phyloP scores from a whole-genome alignment of 371 early-diverging fungal species.

The Mortierella sp. region DNA sequence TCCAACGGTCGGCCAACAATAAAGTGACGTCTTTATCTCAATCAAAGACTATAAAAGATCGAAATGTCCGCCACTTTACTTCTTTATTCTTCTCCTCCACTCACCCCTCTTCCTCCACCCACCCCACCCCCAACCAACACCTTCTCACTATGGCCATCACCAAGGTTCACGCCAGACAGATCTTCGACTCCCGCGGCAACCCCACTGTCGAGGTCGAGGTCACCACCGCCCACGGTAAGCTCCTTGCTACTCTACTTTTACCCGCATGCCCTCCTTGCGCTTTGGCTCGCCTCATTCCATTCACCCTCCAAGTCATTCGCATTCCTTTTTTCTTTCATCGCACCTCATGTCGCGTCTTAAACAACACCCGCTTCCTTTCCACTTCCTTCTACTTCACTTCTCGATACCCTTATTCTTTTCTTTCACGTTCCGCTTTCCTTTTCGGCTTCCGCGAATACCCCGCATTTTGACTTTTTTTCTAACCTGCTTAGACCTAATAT shows the following conservation, averaged over 20 bases:
- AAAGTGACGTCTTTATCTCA: constrained; percentile 4
- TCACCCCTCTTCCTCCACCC: not conserved
- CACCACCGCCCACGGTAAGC: constrained; percentile 84
- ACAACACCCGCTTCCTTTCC: not conserved
- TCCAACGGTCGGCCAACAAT: not conserved
- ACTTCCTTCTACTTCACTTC: not conserved
- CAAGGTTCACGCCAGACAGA: constrained; percentile 96
- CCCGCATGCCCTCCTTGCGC: not conserved
- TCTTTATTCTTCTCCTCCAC: constrained; percentile 9
- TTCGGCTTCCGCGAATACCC: too few relatives aligned
- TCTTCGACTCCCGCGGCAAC: constrained; percentile 99
- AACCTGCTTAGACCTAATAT: not conserved
- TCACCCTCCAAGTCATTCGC: too few relatives aligned
- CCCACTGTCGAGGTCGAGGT: constrained; percentile 99
- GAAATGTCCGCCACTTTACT: not conserved
- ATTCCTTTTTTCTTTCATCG: too few relatives aligned
- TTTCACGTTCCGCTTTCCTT: not conserved
- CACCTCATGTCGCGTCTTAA: not conserved
- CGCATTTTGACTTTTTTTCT: not conserved
- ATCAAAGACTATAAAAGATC: not conserved
- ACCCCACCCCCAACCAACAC: not conserved
- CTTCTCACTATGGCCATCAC: constrained; percentile 67
- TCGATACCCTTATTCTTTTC: not conserved
- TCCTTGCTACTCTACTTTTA: not conserved
- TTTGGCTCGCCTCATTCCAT: too few relatives aligned